A percentile compares a stretch with the other conserved stretches of the same genome.
phyloP scores from a whole-genome alignment of 352 stramenopile genomes.

The Lagenidium giganteum region DNA sequence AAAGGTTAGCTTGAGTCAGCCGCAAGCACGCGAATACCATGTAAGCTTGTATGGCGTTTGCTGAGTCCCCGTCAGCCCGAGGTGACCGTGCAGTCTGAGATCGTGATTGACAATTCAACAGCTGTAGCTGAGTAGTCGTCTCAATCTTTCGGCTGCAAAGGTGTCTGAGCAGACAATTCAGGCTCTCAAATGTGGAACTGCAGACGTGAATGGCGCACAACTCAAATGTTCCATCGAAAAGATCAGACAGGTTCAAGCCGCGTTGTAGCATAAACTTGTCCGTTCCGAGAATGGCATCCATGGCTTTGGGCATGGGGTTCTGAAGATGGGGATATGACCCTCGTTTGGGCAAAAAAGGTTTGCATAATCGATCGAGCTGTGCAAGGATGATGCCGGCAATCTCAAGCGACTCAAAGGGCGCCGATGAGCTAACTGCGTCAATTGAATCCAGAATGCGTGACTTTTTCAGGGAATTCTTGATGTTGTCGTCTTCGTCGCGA shows the following conservation, averaged over 20 bases:
- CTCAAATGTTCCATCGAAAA: conserved; percentile 41
- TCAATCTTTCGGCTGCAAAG: conserved; percentile 35
- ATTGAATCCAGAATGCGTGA: not conserved
- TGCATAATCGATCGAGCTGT: conserved; percentile 69
- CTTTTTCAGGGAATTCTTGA: not conserved
- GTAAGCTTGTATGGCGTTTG: conserved; percentile 40
- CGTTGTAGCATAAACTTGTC: not conserved
- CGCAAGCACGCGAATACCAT: conserved; percentile 57
- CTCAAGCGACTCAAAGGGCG: conserved; percentile 27
- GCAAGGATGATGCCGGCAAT: conserved; percentile 60
- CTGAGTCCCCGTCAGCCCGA: not conserved
- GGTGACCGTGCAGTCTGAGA: no score
- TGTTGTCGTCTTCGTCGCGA: conserved; percentile 37
- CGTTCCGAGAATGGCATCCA: conserved; percentile 16
- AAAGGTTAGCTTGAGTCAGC: conserved; percentile 72
- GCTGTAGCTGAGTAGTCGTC: conserved; percentile 6
- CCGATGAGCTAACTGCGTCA: no score
- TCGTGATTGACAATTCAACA: not conserved
- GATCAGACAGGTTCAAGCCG: not conserved
- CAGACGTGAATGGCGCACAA: conserved; percentile 29
- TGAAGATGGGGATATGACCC: conserved; percentile 22
- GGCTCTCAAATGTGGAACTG: conserved; percentile 39
- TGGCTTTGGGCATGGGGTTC: conserved; percentile 15
- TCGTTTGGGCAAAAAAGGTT: conserved; percentile 36
- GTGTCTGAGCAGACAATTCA: conserved; percentile 31